Evolutionary conservation across 2,329 filamentous ascomycete species (phyloP), one percentile per base, ranked within the genome.

Genomic region (Tolypocladium tropicale): DNA sequence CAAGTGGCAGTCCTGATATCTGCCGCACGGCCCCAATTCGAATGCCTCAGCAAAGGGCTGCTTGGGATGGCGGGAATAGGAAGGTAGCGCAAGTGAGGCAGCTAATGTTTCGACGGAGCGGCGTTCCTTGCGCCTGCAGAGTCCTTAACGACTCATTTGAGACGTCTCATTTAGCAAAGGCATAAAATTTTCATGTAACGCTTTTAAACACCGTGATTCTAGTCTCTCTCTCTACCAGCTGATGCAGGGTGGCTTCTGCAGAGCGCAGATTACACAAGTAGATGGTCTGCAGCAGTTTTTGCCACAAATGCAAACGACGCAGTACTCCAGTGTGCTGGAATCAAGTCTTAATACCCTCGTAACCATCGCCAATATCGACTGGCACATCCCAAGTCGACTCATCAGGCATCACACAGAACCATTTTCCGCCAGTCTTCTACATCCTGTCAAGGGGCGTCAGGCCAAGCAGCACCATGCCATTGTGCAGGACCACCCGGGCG

Each of bases 381-480:
- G 48, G 14, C 30, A 30, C 30, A 18, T 25, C 34, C 18, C 33
- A 2, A 53, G 28, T 23, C 25, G 18, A 6, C 12, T 36, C 14
- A 25, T 25, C n/a, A 25, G 41, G 30, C 28, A 36, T 37, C 39
- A 36, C n/a, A 36, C 11, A n/a, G 25, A 54, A 23, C 37, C 32
- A 23, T 34, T n/a, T n/a, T 37, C 50, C 16, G 5, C 36, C 34
- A 7, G 16, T 30, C 21, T 56, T n/a, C n/a, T 25, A 58, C 56
- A 58, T 58, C 70, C 72, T 67, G 59, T 93, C 85, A 52, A 95
- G 86, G 11, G 90, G 90, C 54, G 78, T 84, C 68, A 95, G 74
- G 2, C 90, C 90, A 61, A 95, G 75, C 64, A 95, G 71, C 60
- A 80, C 80, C 90, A 95, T 95, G 59, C 89, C 90, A 70, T 94